These are phyloP conservation scores for Acanthamoeba triangularis DNA, from an alignment of 208 protist genomes.

Conservation along the genomic window DNA sequence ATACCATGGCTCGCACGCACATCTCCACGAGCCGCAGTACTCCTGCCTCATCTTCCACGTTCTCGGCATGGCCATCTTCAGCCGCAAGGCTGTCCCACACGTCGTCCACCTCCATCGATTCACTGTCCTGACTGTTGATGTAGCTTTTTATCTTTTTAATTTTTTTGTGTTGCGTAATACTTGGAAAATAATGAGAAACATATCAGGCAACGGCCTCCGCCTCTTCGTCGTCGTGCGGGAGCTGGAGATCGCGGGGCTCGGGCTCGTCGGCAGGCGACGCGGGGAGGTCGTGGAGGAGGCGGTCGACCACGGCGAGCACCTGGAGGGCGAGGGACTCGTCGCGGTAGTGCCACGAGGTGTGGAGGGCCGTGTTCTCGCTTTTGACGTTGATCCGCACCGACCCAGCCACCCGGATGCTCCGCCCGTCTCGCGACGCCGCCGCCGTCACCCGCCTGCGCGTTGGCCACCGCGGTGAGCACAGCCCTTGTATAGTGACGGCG, in stretches of 20 bases:
- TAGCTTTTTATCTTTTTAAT: background rate
- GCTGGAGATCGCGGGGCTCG: background rate
- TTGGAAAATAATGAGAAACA: background rate
- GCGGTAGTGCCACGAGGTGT: constrained; percentile 23
- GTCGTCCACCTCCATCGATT: background rate
- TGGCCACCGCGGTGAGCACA: background rate
- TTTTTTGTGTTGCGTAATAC: background rate
- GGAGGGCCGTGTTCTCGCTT: background rate
- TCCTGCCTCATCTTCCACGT: background rate
- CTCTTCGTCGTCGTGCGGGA: background rate
- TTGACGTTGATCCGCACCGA: background rate
- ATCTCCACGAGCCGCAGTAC: background rate
- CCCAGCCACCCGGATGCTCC: constrained; percentile 7
- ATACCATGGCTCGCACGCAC: background rate
- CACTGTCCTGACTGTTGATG: background rate
- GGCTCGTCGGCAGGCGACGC: background rate
- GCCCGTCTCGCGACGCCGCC: constrained; percentile 9
- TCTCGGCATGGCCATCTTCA: background rate
- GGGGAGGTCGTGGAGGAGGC: constrained; percentile 4
- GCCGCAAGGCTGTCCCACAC: background rate
- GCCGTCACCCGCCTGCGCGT: background rate
- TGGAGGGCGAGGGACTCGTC: constrained; percentile 1
- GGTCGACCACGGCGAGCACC: constrained; percentile 25
- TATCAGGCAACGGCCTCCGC: background rate
- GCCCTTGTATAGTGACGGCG: background rate